Conservation (phyloP, 768 basidiomycete genomes). For the Cystofilobasidium ferigula region DNA sequence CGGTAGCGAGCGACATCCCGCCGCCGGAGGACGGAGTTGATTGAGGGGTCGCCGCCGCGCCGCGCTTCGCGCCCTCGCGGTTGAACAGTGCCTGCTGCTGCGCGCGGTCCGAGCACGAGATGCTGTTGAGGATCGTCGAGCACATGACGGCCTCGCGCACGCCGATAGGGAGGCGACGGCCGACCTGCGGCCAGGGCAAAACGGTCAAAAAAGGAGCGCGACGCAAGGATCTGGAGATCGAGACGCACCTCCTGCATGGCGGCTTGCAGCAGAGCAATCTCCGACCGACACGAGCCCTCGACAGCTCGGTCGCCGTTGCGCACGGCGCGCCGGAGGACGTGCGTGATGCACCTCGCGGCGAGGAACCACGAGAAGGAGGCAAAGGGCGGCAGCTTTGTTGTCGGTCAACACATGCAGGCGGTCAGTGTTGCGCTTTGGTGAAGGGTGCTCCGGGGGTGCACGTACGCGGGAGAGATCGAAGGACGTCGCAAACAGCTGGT, state of each 20-base stretch:
- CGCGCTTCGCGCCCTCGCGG: not conserved
- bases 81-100: not conserved
- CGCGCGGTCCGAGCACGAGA: not conserved
- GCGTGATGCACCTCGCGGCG: constrained; percentile 54
- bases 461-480: constrained; percentile 61
- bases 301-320: constrained; percentile 51
- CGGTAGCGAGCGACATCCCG: too few relatives aligned
- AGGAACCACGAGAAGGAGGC: constrained; percentile 58
- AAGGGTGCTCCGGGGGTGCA: constrained; percentile 54
- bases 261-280: constrained; percentile 47
- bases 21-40: too few relatives aligned
- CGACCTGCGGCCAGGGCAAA: not conserved
- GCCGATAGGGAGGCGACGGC: not conserved
- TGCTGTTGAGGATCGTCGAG: not conserved
- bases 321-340: constrained; percentile 55
- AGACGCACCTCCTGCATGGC: not conserved
- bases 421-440: constrained; percentile 18
- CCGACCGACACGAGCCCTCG: constrained; percentile 49
- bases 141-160: not conserved
- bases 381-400: constrained; percentile 7
- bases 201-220: not conserved
- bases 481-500: constrained; percentile 57
- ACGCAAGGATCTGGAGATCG: not conserved
- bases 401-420: constrained; percentile 2
- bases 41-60: not conserved